These are phyloP conservation scores for Nyctanthes arbortristis DNA, from an alignment of 257 asterid genomes.

Conservation along the genomic window DNA sequence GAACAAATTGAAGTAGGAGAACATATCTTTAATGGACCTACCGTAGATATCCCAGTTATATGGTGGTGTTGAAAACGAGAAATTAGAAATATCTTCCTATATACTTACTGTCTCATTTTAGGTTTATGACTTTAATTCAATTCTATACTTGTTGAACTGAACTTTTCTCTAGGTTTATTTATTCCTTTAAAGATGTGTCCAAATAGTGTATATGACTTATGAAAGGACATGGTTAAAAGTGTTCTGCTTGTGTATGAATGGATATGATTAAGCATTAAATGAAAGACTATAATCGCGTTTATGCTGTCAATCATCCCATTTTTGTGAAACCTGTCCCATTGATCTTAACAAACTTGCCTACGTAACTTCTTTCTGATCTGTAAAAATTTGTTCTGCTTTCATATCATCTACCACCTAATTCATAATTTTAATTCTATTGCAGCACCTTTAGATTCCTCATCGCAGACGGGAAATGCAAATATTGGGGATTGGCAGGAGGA, in stretches of 20 bases:
- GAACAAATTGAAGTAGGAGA: background rate
- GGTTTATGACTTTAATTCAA: too few species aligned
- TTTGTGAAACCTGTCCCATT: constrained; percentile 9
- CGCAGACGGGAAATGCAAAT: constrained; percentile 74
- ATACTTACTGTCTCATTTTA: too few species aligned
- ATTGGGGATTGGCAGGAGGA: constrained; percentile 96
- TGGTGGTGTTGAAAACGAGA: too few species aligned
- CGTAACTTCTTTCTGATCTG: constrained; percentile 8
- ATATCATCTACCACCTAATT: constrained; percentile 25
- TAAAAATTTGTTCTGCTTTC: constrained; percentile 10
- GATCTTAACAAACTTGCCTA: constrained; percentile 5
- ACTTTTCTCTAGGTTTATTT: too few species aligned
- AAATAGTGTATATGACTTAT: too few species aligned
- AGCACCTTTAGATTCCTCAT: constrained; percentile 83
- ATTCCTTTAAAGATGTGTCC: too few species aligned
- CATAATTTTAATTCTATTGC: constrained; percentile 24
- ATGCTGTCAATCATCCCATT: constrained; percentile 8
- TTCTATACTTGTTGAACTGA: too few species aligned
- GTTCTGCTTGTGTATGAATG: too few species aligned
- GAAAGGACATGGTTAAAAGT: too few species aligned
- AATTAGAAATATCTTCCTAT: too few species aligned
- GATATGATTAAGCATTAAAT: constrained; percentile 4
- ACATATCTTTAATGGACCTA: background rate
- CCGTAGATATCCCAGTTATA: too few species aligned
- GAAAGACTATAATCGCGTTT: constrained; percentile 17